These are phyloP conservation scores for Trametes meyenii DNA, from an alignment of 768 basidiomycete species.

Conservation along the genomic window DNA sequence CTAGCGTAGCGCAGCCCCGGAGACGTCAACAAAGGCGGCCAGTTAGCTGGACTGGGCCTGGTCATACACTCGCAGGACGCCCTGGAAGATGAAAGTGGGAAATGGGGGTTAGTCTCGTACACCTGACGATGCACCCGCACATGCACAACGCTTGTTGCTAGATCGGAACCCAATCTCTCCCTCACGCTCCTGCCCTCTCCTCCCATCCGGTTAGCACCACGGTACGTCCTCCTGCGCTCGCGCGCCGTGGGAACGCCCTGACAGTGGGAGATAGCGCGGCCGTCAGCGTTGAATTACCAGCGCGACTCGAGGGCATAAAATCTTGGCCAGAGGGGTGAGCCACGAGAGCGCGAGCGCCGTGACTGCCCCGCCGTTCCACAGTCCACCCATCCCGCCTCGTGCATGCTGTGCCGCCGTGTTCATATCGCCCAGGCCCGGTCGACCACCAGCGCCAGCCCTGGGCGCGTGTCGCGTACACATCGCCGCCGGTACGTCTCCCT, in stretches of 20 bases:
- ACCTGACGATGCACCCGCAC: conserved; percentile 9
- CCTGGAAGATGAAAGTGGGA: conserved; percentile 6
- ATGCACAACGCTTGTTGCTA: conserved; percentile 11
- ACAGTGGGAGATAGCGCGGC: conserved; percentile 6
- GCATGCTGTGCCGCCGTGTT: conserved; percentile 6
- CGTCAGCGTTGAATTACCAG: too few species aligned
- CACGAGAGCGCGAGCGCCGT: not conserved
- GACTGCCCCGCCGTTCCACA: not conserved
- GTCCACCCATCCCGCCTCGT: not conserved
- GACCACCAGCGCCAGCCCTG: not conserved
- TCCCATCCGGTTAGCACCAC: too few species aligned
- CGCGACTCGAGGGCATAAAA: too few species aligned
- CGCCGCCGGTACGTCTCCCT: not conserved
- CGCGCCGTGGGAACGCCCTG: conserved; percentile 2
- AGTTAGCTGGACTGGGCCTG: not conserved
- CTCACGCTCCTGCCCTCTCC: not conserved
- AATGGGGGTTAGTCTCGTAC: conserved; percentile 1
- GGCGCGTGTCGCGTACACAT: too few species aligned
- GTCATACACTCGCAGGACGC: not conserved
- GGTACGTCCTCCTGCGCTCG: not conserved
- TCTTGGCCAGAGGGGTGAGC: too few species aligned
- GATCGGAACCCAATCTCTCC: conserved; percentile 12
- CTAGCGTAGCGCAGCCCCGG: conserved; percentile 7
- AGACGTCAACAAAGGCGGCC: not conserved
- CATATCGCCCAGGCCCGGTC: not conserved